Conservation (phyloP, 2,329 filamentous ascomycete genomes). For the Immersiporthe knoxdaviesiana region DNA sequence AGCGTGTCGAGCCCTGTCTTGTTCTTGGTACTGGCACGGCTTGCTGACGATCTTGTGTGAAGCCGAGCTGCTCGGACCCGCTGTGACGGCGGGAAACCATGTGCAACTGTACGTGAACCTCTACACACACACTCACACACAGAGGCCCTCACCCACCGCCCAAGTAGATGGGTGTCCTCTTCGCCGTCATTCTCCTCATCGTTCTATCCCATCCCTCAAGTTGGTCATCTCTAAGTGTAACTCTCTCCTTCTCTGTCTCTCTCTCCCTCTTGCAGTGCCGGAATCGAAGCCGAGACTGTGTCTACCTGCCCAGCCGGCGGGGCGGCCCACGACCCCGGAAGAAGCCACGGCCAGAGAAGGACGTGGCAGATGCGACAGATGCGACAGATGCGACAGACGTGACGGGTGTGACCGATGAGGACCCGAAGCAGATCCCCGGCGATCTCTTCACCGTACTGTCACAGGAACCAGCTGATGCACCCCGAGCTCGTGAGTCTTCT, state of each 20-base stretch:
- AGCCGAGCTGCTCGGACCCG: constrained; percentile 51
- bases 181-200: not conserved
- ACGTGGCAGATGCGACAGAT: constrained; percentile 30
- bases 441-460: constrained; percentile 31
- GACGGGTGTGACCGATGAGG: constrained; percentile 33
- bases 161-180: not conserved
- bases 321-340: constrained; percentile 49
- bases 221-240: constrained; percentile 6
- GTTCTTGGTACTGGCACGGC: constrained; percentile 22
- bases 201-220: not conserved
- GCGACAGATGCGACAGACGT: constrained; percentile 9
- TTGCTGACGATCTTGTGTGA: constrained; percentile 25
- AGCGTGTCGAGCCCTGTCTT: not conserved
- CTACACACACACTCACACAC: not conserved
- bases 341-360: constrained; percentile 38
- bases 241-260: not conserved
- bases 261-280: constrained; percentile 40
- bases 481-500: constrained; percentile 37
- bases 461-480: constrained; percentile 37
- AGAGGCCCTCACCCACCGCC: not conserved
- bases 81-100: constrained; percentile 50
- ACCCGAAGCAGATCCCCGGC: constrained; percentile 31
- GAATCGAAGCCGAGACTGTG: constrained; percentile 45
- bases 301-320: constrained; percentile 48
- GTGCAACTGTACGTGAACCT: constrained; percentile 45